These are phyloP conservation scores for Botryosphaeria dothidea DNA, from an alignment of 2,329 filamentous ascomycete species.

Conservation along the genomic window DNA sequence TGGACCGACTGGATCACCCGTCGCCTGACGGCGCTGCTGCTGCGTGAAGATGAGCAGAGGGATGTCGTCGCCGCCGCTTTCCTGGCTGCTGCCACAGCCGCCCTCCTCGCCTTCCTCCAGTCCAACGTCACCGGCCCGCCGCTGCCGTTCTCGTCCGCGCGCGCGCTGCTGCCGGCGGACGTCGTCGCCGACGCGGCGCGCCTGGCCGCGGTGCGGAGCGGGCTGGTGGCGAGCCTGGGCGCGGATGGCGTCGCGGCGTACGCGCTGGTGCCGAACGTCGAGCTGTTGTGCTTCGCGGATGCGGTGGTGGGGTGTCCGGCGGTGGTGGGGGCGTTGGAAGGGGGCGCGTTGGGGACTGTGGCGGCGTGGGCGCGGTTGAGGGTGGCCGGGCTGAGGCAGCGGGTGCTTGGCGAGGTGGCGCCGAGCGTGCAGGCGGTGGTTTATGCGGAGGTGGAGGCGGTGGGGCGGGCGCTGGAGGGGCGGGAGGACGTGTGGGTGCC, in stretches of 20 bases:
- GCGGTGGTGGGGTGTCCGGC: conserved; percentile 46
- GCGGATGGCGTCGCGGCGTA: conserved; percentile 88
- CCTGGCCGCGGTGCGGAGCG: conserved; percentile 50
- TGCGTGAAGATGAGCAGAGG: conserved; percentile 13
- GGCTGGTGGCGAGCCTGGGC: conserved; percentile 69
- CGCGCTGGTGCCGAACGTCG: conserved; percentile 76
- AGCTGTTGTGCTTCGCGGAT: conserved; percentile 76
- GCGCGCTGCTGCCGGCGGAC: conserved; percentile 52
- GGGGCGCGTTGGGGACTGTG: not conserved
- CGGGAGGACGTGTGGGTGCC: conserved; percentile 49
- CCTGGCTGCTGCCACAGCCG: conserved; percentile 64
- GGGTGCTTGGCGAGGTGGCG: conserved; percentile 63
- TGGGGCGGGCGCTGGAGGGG: conserved; percentile 48
- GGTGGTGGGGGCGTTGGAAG: conserved; percentile 42
- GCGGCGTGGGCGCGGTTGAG: conserved; percentile 68
- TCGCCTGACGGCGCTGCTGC: not conserved
- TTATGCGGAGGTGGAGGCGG: conserved; percentile 58
- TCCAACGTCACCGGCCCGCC: conserved; percentile 86
- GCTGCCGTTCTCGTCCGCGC: conserved; percentile 58
- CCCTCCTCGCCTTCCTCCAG: conserved; percentile 79
- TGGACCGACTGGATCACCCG: conserved; percentile 45
- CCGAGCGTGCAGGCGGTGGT: conserved; percentile 61
- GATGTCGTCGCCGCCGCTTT: conserved; percentile 38
- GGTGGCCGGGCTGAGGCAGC: conserved; percentile 71
- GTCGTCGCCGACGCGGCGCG: conserved; percentile 38